phyloP scores from a whole-genome alignment of 2,329 filamentous ascomycete genomes.

The Fonsecaea pugnacius region DNA sequence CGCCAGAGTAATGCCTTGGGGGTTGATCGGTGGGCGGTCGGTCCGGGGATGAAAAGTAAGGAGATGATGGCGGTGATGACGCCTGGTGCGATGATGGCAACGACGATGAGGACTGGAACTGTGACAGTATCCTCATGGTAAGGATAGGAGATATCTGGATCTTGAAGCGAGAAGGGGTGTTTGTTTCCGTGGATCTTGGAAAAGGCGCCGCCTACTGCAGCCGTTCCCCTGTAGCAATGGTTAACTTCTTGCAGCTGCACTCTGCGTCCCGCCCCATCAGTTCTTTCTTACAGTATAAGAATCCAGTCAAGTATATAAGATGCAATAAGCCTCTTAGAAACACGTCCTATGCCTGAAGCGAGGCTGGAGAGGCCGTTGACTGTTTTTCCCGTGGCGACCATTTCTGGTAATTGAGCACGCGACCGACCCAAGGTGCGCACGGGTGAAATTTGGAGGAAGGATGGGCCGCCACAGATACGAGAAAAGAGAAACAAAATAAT shows the following conservation, averaged over 20 bases:
- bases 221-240: conserved; percentile 53
- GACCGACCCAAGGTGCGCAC: conserved; percentile 16
- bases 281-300: conserved; percentile 58
- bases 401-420: conserved; percentile 34
- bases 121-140: conserved; percentile 74
- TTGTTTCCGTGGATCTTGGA: conserved; percentile 59
- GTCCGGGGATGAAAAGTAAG: conserved; percentile 72
- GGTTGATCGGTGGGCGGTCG: conserved; percentile 65
- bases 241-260: background rate
- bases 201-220: conserved; percentile 63
- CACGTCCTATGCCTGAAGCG: conserved; percentile 30
- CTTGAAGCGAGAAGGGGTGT: conserved; percentile 65
- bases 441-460: background rate
- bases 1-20: conserved; percentile 71
- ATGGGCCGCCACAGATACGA: background rate
- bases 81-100: conserved; percentile 67
- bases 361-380: conserved; percentile 30
- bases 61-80: conserved; percentile 70
- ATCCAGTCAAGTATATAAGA: conserved; percentile 78
- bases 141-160: conserved; percentile 80
- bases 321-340: conserved; percentile 59
- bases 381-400: conserved; percentile 28
- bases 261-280: background rate
- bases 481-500: too few species aligned
- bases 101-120: conserved; percentile 66